These are phyloP conservation scores for Monilinia laxa DNA, from an alignment of 2,329 filamentous ascomycete genomes.

Conservation along the genomic window DNA sequence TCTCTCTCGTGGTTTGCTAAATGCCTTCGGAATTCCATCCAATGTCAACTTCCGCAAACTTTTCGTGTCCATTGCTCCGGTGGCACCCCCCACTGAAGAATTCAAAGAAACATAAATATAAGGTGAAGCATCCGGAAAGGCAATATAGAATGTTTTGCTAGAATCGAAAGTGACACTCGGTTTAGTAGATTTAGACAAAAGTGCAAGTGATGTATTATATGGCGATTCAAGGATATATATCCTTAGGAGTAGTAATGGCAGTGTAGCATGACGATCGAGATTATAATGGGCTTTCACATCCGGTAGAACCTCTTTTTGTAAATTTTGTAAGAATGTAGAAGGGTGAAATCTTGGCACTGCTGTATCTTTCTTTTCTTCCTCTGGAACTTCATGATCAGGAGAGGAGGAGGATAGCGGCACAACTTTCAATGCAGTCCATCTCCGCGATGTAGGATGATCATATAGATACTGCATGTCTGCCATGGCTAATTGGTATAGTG, in stretches of 20 bases:
- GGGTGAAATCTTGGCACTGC: slow-evolving; percentile 73
- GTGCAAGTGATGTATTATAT: slow-evolving; percentile 63
- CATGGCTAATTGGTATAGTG: slow-evolving; percentile 66
- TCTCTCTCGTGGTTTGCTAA: slow-evolving; percentile 71
- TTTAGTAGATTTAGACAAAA: slow-evolving; percentile 37
- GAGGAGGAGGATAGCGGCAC: slow-evolving; percentile 46
- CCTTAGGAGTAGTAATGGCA: slow-evolving; percentile 73
- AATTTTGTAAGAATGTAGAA: slow-evolving; percentile 72
- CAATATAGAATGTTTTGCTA: slow-evolving; percentile 72
- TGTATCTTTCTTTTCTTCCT: slow-evolving; percentile 46
- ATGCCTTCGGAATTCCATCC: slow-evolving; percentile 77
- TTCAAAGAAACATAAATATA: slow-evolving; percentile 69
- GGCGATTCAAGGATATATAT: slow-evolving; percentile 79
- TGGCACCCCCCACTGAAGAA: slow-evolving; percentile 53
- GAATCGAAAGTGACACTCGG: slow-evolving; percentile 51
- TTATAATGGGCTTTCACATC: slow-evolving; percentile 84
- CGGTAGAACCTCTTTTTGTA: slow-evolving; percentile 72
- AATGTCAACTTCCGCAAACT: slow-evolving; percentile 70
- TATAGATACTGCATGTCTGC: slow-evolving; percentile 66
- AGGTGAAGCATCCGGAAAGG: slow-evolving; percentile 78
- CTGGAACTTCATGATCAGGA: slow-evolving; percentile 1
- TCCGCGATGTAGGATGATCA: slow-evolving; percentile 62
- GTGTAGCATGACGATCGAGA: slow-evolving; percentile 66
- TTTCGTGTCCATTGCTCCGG: slow-evolving; percentile 50
- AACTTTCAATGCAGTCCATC: slow-evolving; percentile 63